Conservation (phyloP, 805 yeast genomes). For the Zygoascus bituminiphila region DNA sequence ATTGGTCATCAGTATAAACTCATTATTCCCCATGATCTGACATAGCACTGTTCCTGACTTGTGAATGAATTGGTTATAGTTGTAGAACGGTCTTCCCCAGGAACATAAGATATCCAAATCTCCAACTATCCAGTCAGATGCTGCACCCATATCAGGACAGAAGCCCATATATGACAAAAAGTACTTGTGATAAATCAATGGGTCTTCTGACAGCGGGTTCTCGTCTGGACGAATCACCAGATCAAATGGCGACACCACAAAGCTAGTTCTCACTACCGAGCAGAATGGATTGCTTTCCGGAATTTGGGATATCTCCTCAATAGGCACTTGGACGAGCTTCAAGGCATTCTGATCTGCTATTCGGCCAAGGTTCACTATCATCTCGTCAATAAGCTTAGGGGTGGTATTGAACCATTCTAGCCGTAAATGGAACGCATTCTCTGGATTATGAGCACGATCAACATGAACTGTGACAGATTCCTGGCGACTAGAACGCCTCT, state of each 20-base stretch:
- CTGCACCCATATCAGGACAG: conserved; percentile 71
- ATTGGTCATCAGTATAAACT: conserved; percentile 76
- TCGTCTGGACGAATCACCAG: conserved; percentile 15
- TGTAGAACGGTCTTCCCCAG: conserved; percentile 84
- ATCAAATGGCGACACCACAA: conserved; percentile 55
- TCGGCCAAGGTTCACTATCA: conserved; percentile 68
- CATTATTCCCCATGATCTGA: conserved; percentile 73
- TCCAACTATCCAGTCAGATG: conserved; percentile 41
- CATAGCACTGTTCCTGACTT: conserved; percentile 83
- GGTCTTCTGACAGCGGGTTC: conserved; percentile 29
- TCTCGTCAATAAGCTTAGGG: conserved; percentile 73
- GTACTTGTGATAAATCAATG: conserved; percentile 64
- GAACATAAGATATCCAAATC: conserved; percentile 68
- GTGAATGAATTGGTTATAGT: conserved; percentile 84
- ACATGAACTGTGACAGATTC: conserved; percentile 79
- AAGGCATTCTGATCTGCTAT: conserved; percentile 81
- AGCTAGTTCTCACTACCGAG: conserved; percentile 61
- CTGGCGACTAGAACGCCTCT: conserved; percentile 59
- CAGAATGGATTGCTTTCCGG: conserved; percentile 81
- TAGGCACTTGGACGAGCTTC: conserved; percentile 77
- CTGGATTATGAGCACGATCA: conserved; percentile 89
- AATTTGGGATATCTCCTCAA: conserved; percentile 73
- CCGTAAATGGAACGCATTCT: conserved; percentile 85
- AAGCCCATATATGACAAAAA: conserved; percentile 65
- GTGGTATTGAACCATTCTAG: conserved; percentile 92